These are phyloP conservation scores for Nemophila menziesii DNA, from an alignment of 257 asterid genomes.

Conservation along the genomic window DNA sequence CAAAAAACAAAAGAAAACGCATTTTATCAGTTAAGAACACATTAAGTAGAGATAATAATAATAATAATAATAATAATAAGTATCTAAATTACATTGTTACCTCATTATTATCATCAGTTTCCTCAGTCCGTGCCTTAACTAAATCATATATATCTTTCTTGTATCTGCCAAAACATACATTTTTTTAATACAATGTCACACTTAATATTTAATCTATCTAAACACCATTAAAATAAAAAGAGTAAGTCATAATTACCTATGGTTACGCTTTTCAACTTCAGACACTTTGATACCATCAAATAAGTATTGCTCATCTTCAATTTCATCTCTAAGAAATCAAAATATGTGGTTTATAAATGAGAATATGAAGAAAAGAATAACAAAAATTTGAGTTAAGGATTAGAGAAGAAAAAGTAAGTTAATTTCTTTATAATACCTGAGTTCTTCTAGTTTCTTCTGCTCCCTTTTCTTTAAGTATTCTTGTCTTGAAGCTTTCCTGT, in stretches of 20 bases:
- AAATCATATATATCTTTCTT: conserved; percentile 74
- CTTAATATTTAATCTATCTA: too few relatives aligned
- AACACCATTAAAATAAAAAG: too few relatives aligned
- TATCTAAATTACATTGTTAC: conserved; percentile 18
- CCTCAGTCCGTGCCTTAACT: conserved; percentile 64
- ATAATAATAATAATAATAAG: too few relatives aligned
- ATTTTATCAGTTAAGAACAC: conserved; percentile 1
- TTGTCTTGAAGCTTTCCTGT: conserved; percentile 72
- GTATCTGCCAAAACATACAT: conserved; percentile 39
- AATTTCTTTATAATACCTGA: conserved; percentile 37
- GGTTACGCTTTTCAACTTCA: conserved; percentile 56
- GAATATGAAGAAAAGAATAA: conserved; percentile 6
- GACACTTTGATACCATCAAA: conserved; percentile 71
- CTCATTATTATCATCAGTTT: conserved; percentile 49
- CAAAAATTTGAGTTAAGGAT: background rate
- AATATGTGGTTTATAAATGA: conserved; percentile 8
- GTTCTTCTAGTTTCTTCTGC: conserved; percentile 83
- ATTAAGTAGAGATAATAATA: background rate
- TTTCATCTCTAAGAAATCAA: conserved; percentile 52
- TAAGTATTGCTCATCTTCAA: conserved; percentile 81
- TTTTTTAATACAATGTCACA: background rate
- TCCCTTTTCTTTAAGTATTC: conserved; percentile 90
- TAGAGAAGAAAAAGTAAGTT: background rate
- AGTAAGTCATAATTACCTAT: conserved; percentile 32
- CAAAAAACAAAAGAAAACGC: conserved; percentile 5